Base-by-base conservation (phyloP, 164 flowering plant genomes). In the Sextonia rubra region DNA sequence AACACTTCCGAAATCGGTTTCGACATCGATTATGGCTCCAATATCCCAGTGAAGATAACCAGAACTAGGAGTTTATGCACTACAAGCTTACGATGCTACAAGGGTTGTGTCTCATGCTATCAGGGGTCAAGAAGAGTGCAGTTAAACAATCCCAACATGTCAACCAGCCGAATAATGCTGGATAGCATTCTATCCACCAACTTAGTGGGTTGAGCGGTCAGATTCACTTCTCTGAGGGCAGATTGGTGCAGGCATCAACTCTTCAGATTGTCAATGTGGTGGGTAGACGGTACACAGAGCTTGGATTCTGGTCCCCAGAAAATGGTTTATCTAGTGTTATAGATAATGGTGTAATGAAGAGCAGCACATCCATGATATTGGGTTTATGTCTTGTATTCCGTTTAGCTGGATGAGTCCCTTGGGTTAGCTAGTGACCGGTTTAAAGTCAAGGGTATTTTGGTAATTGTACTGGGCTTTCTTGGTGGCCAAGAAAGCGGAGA, bases 341-440 rank as follows among this genome's bases (percentile, higher is more conserved):
- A 23, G 20, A 56, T 29, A 1, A 58, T 11, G 12, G 66, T 9
- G 29, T 11, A 5, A 8, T 4, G 52, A 60, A 52, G 11, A 47
- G 22, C 14, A 2, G 56, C 71, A 65, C 18, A 27, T 47, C 29
- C 1, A 71, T 60, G 66, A 24, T 0, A 60, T 78, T 64, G 48
- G 80, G 0, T 52, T 32, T 0, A 78, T 85, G 25, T 47, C 47
- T 60, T 87, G 88, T n/a, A n/a, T n/a, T n/a, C n/a, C n/a, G n/a
- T n/a, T n/a, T n/a, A n/a, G n/a, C n/a, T n/a, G n/a, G n/a, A n/a
- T n/a, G n/a, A n/a, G n/a, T n/a, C n/a, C n/a, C n/a, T n/a, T n/a
- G n/a, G n/a, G n/a, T n/a, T n/a, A n/a, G n/a, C n/a, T n/a, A n/a
- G n/a, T n/a, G n/a, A n/a, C n/a, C n/a, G n/a, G n/a, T n/a, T n/a